Evolutionary conservation across 1,284 basidiomycete species (phyloP), one percentile per base, ranked within the genome.

Genomic region (Mycocalia duriaeana): DNA sequence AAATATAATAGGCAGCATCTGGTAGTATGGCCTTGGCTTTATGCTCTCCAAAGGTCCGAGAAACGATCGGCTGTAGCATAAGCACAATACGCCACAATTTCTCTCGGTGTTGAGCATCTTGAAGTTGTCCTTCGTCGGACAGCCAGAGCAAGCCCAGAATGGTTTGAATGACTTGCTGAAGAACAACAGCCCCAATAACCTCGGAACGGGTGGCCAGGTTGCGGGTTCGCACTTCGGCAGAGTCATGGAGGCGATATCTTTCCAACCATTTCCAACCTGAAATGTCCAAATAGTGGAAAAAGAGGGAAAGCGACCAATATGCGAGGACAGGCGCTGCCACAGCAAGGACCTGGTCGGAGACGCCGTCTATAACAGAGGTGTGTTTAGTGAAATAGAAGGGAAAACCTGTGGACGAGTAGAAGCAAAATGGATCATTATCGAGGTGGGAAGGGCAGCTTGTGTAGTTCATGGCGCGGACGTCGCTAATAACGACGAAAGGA

Each of bases 111-210:
- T 90, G 75, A 1, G 70, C 63, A 24, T 62, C 60, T 40, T 55
- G 48, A 7, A 46, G 40, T n/a, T n/a, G n/a, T 7, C 72, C 72
- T 14, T 80, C 77, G 9, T 79, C 75, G 22, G 84, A 76, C 49
- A 98, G 59, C 77, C 85, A 87, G 35, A 80, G 65, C 8, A 79
- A 62, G 0, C 91, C 95, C 4, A 96, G 64, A 0, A 72, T 49
- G 0, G 92, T 95, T 68, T 99, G 96, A 2, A 98, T 62, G 25
- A 79, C 59, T 53, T 99, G 94, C 66, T 96, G 92, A 25, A 93
- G 56, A 14, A 94, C 45, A 45, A 98, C 94, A 3, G 89, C 89
- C 58, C 72, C 67, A 41, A 95, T 59, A 45, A 98, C 94, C 51
- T 90, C 66, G 1, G 60, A 51, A 8, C 81, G 77, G 0, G 85